Evolutionary conservation across 257 asterid genomes (phyloP), one percentile per base, ranked within the genome.

Genomic region (Rhazya stricta): DNA sequence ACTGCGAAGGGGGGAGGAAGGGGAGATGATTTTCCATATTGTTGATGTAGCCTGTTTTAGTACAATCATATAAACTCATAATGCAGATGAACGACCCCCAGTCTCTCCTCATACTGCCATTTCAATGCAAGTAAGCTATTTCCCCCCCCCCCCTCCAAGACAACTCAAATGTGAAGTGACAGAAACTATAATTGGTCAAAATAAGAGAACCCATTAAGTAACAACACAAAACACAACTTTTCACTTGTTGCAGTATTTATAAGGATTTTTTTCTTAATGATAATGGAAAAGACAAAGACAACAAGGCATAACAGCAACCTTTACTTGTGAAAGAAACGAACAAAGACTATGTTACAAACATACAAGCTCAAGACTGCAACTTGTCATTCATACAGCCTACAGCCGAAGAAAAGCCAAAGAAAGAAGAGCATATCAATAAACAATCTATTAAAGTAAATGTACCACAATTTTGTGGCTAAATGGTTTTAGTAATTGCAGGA

Each of bases 351-450:
- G 36, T 58, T 76, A 77, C 75, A 76, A 77, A 56, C 75, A 67
- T 78, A 81, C 86, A 79, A 73, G 78, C 77, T 34, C 76, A 71
- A 69, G 78, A 71, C 65, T 27, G 21, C 69, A 67, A 82, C 81
- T 70, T 32, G 69, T 3, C 25, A 74, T 60, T n/a, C n/a, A n/a
- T n/a, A n/a, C n/a, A 75, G 39, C 79, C 79, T 74, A 39, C 23
- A 29, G 27, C 36, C 9, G 18, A 62, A 41, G 27, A 63, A 54
- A 78, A 63, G 8, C 73, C 57, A 74, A 79, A 76, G 63, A 58
- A 71, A 75, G 62, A 73, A 50, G 34, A 66, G 61, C 46, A 82
- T 73, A 70, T 75, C 82, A 76, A 77, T 25, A 12, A 65, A 85
- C 81, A 80, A 77, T 71, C 85, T 78, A 77, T 79, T 69, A 79